Conservation (phyloP, 23 red algal genomes). For the Gracilaria caudata region DNA sequence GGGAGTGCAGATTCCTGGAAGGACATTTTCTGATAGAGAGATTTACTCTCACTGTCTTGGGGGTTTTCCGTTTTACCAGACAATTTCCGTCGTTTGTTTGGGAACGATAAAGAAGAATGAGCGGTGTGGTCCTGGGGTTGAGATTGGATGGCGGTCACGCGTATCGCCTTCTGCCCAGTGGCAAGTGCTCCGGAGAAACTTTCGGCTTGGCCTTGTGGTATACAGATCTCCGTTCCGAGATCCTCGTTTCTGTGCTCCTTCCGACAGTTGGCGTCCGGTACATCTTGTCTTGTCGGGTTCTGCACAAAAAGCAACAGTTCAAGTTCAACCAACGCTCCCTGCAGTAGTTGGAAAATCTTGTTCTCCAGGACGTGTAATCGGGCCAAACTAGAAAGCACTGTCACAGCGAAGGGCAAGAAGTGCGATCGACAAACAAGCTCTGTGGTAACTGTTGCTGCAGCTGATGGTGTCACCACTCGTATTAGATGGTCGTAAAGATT, state of each 20-base stretch:
- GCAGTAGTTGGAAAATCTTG: slow-evolving; percentile 28
- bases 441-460: slow-evolving; percentile 6
- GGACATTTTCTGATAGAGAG: background rate
- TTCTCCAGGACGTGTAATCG: slow-evolving; percentile 50
- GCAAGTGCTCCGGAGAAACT: background rate
- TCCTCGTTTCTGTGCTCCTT: background rate
- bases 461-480: slow-evolving; percentile 3
- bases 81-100: background rate
- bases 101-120: background rate
- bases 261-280: background rate
- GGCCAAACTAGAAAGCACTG: slow-evolving; percentile 25
- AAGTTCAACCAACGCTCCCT: slow-evolving; percentile 23
- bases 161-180: background rate
- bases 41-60: background rate
- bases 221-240: slow-evolving; percentile 6
- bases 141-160: background rate
- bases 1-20: background rate
- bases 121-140: too few species aligned
- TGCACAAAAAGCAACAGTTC: slow-evolving; percentile 19
- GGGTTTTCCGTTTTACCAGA: background rate
- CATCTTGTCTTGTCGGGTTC: background rate
- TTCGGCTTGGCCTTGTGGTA: background rate
- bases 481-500: background rate
- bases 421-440: slow-evolving; percentile 52
- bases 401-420: slow-evolving; percentile 61